Evolutionary conservation across 352 stramenopile genomes (phyloP).

Genomic region (Elongisporangium undulatum): DNA sequence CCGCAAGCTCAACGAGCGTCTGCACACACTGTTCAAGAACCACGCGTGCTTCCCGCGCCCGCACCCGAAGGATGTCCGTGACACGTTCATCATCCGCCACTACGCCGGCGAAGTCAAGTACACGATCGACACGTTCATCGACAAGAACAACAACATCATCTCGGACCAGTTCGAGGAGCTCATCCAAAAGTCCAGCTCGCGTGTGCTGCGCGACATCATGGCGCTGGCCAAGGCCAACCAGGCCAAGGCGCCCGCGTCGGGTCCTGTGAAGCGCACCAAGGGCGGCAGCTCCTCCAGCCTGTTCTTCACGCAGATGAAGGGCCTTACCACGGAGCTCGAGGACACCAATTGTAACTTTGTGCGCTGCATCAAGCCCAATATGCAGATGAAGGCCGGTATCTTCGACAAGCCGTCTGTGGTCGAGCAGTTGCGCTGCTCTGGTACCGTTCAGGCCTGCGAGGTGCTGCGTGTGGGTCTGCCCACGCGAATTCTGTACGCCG

Average conservation of each 20-base stretch:
- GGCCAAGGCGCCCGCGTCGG: constrained; percentile 33
- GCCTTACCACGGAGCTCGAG: constrained; percentile 74
- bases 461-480: constrained; percentile 78
- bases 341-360: constrained; percentile 92
- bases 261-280: constrained; percentile 52
- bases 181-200: constrained; percentile 69
- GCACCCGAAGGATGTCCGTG: constrained; percentile 81
- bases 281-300: constrained; percentile 63
- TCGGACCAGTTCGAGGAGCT: constrained; percentile 88
- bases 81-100: constrained; percentile 84
- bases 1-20: constrained; percentile 79
- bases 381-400: constrained; percentile 84
- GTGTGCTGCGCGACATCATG: constrained; percentile 68
- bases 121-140: constrained; percentile 81
- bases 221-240: constrained; percentile 55
- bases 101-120: constrained; percentile 84
- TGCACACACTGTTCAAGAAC: constrained; percentile 79
- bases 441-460: constrained; percentile 74
- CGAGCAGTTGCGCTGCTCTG: constrained; percentile 69
- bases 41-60: constrained; percentile 80
- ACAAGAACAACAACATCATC: constrained; percentile 92
- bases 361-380: constrained; percentile 96
- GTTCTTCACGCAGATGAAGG: constrained; percentile 84
- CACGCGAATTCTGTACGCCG: constrained; percentile 81
- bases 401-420: constrained; percentile 78